Evolutionary conservation across 345 rosid species (phyloP).

Genomic region (Eucalyptus coolabah): DNA sequence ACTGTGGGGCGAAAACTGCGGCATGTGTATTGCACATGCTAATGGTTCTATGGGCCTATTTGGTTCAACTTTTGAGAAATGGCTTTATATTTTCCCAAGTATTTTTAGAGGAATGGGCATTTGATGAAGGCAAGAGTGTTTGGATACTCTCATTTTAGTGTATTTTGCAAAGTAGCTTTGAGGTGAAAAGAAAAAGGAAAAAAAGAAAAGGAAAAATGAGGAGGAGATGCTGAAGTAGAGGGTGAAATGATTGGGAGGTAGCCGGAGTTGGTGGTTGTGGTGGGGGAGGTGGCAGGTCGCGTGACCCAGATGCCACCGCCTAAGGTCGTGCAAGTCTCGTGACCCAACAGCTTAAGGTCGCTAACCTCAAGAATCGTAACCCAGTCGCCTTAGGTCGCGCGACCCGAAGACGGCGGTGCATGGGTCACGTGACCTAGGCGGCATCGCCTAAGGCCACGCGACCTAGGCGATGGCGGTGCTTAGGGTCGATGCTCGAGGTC

Average conservation of each 20-base stretch:
- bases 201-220: no score
- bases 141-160: no score
- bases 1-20: fast-evolving
- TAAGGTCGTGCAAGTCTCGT: fast-evolving
- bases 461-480: no score
- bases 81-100: fast-evolving
- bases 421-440: fast-evolving
- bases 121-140: no score
- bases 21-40: fast-evolving
- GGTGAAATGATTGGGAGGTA: fast-evolving
- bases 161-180: no score
- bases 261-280: no score
- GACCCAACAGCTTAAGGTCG: fast-evolving
- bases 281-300: no score
- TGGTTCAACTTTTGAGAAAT: no score
- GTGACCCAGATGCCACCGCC: fast-evolving
- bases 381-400: fast-evolving
- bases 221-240: no score
- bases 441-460: fast-evolving
- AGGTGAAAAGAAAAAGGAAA: no score
- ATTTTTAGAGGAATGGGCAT: no score
- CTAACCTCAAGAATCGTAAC: fast-evolving
- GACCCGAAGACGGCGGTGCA: fast-evolving
- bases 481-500: no score
- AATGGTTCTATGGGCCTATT: fast-evolving